phyloP scores from a whole-genome alignment of 192 early-diverging fungal species.

The Spizellomyces punctatus region DNA sequence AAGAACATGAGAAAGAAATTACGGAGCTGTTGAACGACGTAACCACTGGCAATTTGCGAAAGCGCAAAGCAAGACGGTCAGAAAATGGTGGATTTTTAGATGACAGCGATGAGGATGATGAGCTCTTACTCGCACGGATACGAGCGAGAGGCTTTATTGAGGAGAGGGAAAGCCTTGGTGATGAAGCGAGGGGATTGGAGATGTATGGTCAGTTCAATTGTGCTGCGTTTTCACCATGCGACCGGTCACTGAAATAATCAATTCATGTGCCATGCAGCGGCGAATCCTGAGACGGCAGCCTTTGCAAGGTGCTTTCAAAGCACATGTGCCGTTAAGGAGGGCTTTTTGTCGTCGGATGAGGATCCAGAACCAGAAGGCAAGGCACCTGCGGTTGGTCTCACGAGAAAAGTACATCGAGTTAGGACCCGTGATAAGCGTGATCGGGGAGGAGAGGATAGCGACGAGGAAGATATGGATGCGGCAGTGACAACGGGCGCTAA shows the following conservation, averaged over 20 bases:
- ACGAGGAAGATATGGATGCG: not conserved
- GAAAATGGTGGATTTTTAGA: slow-evolving; percentile 29
- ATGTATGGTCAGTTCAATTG: not conserved
- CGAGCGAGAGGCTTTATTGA: slow-evolving; percentile 1
- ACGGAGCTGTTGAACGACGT: slow-evolving; percentile 39
- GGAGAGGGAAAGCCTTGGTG: not conserved
- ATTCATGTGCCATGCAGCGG: slow-evolving; percentile 7
- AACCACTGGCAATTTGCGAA: slow-evolving; percentile 42
- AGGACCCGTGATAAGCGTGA: not conserved
- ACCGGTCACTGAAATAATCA: too few relatives aligned
- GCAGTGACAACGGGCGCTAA: not conserved
- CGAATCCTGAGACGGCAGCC: slow-evolving; percentile 37
- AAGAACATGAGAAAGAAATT: slow-evolving; percentile 34
- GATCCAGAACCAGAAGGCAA: slow-evolving; percentile 1
- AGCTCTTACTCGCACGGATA: slow-evolving; percentile 27
- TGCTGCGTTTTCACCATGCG: not conserved
- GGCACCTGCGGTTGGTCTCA: not conserved
- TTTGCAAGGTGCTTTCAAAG: slow-evolving; percentile 43
- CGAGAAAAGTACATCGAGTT: not conserved
- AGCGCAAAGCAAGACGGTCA: slow-evolving; percentile 27
- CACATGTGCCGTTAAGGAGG: slow-evolving; percentile 20
- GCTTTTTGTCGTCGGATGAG: slow-evolving; percentile 27
- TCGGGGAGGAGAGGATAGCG: not conserved
- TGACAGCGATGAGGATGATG: slow-evolving; percentile 40
- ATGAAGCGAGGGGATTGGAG: slow-evolving; percentile 19